Conservation (phyloP, 31 red algal genomes). For the Odonthalia washingtoniensis region DNA sequence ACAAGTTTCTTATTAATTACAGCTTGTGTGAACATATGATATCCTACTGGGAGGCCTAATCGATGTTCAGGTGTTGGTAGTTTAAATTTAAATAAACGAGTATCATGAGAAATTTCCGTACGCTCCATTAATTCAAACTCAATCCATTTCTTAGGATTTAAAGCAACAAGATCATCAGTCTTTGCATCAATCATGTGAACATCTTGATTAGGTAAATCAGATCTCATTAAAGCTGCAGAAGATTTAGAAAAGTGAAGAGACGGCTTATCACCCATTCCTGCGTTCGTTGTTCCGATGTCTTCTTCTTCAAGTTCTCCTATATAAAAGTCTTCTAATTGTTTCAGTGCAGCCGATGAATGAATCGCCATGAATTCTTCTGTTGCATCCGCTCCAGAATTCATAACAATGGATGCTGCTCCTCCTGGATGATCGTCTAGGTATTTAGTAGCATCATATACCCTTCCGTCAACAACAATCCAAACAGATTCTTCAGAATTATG, state of each 20-base stretch:
- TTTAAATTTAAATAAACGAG: slow-evolving; percentile 86
- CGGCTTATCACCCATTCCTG: not conserved
- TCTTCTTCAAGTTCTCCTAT: slow-evolving; percentile 81
- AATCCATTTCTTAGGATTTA: slow-evolving; percentile 85
- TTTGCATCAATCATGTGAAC: slow-evolving; percentile 7
- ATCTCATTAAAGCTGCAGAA: slow-evolving; percentile 76
- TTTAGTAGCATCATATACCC: slow-evolving; percentile 88
- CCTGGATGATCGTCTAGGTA: slow-evolving; percentile 98
- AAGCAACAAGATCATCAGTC: slow-evolving; percentile 40
- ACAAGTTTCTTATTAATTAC: slow-evolving; percentile 81
- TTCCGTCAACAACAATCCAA: slow-evolving; percentile 94
- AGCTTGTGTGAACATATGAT: slow-evolving; percentile 88
- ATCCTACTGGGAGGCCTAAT: slow-evolving; percentile 84
- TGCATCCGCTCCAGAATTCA: slow-evolving; percentile 89
- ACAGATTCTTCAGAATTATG: slow-evolving; percentile 81
- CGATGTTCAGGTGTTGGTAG: slow-evolving; percentile 69
- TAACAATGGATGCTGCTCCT: slow-evolving; percentile 85
- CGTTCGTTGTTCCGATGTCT: not conserved
- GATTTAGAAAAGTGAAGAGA: slow-evolving; percentile 75
- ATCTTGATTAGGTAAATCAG: slow-evolving; percentile 74
- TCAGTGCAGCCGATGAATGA: slow-evolving; percentile 83
- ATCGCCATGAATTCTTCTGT: slow-evolving; percentile 96
- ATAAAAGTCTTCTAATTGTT: slow-evolving; percentile 86
- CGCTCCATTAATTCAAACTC: slow-evolving; percentile 81
- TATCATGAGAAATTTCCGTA: slow-evolving; percentile 75